Evolutionary conservation across 306 rosid species (phyloP), one percentile per base, ranked within the genome.

Genomic region (Rosa rugosa): DNA sequence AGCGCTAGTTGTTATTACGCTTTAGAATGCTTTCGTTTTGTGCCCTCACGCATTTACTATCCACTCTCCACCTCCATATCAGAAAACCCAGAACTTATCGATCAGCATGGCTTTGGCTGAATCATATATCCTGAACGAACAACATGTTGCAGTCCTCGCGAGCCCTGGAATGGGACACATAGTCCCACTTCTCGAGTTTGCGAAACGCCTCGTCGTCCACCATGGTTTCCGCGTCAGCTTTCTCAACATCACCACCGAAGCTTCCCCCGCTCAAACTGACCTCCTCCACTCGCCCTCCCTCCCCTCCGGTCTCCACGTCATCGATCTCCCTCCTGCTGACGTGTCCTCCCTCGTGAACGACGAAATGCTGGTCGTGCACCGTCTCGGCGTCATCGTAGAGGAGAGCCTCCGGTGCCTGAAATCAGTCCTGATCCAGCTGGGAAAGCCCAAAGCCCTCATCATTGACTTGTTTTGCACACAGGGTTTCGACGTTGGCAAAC

Each of bases 111-210:
- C 8, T 71, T 22, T 46, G 6, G 40, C 68, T 27, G 68, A 62
- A 62, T 27, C 68, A 25, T 5, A 46, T 20, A 42, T 17, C 34
- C 40, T 11, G 69, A 63, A 63, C 10, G 44, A 64, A 27, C 62
- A 76, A 0, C 83, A 84, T 70, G 73, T 82, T 13, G 88, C 83
- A 0, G 75, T 89, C n/a, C 73, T 89, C 5, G n/a, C 92, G 2
- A 79, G 90, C 60, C 86, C 85, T 0, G 88, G 92, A 40, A 63
- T 86, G 84, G 92, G 90, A 10, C 88, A 88, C 71, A 59, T 80
- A 20, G 71, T 79, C 60, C 92, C 92, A 0, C 84, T 89, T 22
- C 18, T 86, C 5, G 82, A 80, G 81, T 16, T 89, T 1, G 75
- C 88, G 3, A 81, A 79, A 22, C 67, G 70, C 50, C 87, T 89